A percentile compares a stretch with the other conserved stretches of the same genome.
Evolutionary conservation across 139 green algal genomes (phyloP).

Genomic region (Pedinophyceae sp.): DNA sequence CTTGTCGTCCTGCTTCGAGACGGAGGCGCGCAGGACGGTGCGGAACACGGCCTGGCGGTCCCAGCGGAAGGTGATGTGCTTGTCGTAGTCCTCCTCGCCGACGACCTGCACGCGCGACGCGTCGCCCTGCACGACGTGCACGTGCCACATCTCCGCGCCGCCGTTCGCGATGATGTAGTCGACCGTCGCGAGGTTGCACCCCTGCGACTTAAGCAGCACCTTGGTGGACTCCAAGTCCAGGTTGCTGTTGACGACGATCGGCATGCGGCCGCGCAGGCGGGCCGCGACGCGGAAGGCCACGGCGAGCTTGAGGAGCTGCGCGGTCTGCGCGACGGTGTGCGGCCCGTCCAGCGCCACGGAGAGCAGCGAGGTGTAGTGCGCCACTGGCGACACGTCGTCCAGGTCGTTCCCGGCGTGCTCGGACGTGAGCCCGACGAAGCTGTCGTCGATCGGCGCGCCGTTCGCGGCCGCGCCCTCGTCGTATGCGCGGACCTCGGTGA

Average conservation of each 20-base stretch:
- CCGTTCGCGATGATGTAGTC: conserved; percentile 33
- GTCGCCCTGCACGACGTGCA: not conserved
- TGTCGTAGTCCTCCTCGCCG: conserved; percentile 32
- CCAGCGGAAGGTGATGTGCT: conserved; percentile 27
- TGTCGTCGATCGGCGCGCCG: too few species aligned
- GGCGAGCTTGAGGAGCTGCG: too few species aligned
- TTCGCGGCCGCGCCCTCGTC: too few species aligned
- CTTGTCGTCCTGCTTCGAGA: too few species aligned
- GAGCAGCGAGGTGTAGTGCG: too few species aligned
- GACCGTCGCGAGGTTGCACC: conserved; percentile 14
- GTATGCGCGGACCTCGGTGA: too few species aligned
- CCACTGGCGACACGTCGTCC: too few species aligned
- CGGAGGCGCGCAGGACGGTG: not conserved
- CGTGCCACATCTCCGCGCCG: conserved; percentile 31
- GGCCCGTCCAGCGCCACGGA: too few species aligned
- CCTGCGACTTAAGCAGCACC: conserved; percentile 7
- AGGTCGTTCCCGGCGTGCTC: too few species aligned
- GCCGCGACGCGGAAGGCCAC: conserved; percentile 10
- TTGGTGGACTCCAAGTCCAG: not conserved
- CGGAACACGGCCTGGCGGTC: not conserved
- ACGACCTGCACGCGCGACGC: conserved; percentile 9
- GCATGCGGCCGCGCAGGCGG: too few species aligned
- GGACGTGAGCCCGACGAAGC: too few species aligned
- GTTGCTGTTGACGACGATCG: conserved; percentile 13
- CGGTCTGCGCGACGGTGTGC: too few species aligned